Percentiles rank a stretch among this genome's conserved stretches.
Evolutionary conservation across 116 monocot genomes (phyloP).

Genomic region (Phalaenopsis hybrid): DNA sequence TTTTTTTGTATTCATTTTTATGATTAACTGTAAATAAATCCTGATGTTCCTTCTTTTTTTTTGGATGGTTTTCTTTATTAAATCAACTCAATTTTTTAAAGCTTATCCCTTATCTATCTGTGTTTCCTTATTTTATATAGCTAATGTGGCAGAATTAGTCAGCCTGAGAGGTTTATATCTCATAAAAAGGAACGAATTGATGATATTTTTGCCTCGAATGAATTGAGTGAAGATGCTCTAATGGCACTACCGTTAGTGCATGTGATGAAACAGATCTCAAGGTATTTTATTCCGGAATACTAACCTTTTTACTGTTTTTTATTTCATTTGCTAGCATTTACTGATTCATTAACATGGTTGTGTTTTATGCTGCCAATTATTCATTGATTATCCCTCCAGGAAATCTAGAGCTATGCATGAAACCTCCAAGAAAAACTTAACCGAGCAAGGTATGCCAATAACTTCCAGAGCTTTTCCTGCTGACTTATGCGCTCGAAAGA

Average conservation of each 20-base stretch:
- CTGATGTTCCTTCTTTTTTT: not conserved
- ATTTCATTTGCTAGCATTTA: no score
- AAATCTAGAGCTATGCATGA: not conserved
- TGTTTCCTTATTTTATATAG: not conserved
- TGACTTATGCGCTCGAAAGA: no score
- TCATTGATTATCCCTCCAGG: not conserved
- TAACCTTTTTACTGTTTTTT: not conserved
- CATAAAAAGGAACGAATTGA: not conserved
- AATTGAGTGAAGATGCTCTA: not conserved
- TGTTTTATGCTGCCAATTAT: not conserved
- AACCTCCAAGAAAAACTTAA: not conserved
- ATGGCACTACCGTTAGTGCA: not conserved
- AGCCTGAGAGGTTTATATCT: not conserved
- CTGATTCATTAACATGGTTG: not conserved
- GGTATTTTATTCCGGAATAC: not conserved
- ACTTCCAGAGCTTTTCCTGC: no score
- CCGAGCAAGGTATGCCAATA: no score
- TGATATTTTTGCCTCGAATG: not conserved
- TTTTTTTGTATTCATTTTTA: no score
- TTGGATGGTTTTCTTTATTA: not conserved
- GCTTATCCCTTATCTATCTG: not conserved
- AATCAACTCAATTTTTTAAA: not conserved
- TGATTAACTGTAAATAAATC: no score
- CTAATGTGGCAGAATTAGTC: not conserved
- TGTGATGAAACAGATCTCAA: slow-evolving; percentile 4